Evolutionary conservation across 225 moss, liverwort and hornwort genomes (phyloP), one percentile per base, ranked within the genome.

Genomic region (Rhytidiadelphus loreus): DNA sequence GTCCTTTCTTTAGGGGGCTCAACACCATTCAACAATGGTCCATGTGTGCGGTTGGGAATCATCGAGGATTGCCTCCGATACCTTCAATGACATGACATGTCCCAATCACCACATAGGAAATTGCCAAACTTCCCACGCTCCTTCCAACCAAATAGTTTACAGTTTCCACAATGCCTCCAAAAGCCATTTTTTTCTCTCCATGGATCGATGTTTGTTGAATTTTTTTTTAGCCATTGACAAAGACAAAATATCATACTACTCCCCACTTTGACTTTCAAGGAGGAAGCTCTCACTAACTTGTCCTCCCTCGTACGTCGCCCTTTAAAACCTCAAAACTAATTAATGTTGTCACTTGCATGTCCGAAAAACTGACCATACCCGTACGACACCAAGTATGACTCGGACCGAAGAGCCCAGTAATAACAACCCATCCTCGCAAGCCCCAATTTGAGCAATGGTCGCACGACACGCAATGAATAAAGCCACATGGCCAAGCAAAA

Each of bases 61-160:
- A 52, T 9, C 0, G 0, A 77, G 3, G 6, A 53, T 53, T 26
- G 11, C 0, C 39, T n/a, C n/a, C n/a, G n/a, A n/a, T n/a, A n/a
- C n/a, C 0, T 7, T 11, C 2, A 11, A 13, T 33, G 33, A 23
- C 16, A 61, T 22, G 63, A 9, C 35, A 48, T 5, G 3, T 4
- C 16, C 82, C 63, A 64, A 50, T 62, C 37, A 3, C 35, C 35
- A 33, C 4, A 1, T 17, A 24, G 3, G 0, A 33, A 12, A 2
- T 52, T 12, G 12, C 19, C n/a, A 5, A n/a, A 0, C 16, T 82
- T 62, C 63, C 35, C 2, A 82, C 2, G 10, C 2, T 64, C 63
- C 24, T 82, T 64, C 63, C 63, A 25, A 35, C 16, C 52, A 52
- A n/a, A 8, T 33, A 64, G 2, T 82, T 5, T 50, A 24, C 48